phyloP scores from a whole-genome alignment of 2,329 filamentous ascomycete species.

The Fusarium odoratissimum region DNA sequence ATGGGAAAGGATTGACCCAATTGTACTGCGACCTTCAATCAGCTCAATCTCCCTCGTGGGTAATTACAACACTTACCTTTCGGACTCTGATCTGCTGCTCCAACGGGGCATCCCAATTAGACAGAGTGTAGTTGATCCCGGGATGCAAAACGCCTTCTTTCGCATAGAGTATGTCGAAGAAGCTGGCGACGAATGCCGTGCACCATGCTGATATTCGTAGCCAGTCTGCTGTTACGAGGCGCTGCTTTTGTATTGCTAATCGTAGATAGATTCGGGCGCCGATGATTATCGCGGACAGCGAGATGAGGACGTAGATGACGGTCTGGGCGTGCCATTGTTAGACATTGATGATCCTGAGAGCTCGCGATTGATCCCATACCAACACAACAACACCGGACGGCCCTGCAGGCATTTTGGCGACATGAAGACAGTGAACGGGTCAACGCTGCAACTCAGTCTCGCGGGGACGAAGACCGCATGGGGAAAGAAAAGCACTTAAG shows the following conservation, averaged over 20 bases:
- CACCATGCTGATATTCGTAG: slow-evolving; percentile 20
- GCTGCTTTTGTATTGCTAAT: slow-evolving; percentile 18
- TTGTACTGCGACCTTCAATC: neutral
- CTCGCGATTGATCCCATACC: neutral
- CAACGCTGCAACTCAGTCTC: neutral
- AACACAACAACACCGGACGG: slow-evolving; percentile 12
- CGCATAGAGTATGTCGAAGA: slow-evolving; percentile 4
- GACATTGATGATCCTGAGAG: rapidly evolving
- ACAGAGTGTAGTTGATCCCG: slow-evolving; percentile 4
- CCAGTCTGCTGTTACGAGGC: slow-evolving; percentile 11
- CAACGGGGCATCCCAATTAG: slow-evolving; percentile 8
- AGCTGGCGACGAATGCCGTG: neutral
- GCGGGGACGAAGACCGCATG: too few species aligned
- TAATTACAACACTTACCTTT: neutral
- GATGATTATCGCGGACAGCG: neutral
- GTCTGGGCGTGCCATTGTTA: neutral
- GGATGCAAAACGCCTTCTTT: slow-evolving; percentile 5
- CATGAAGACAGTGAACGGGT: too few species aligned
- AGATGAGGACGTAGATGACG: neutral
- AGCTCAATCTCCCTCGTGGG: rapidly evolving
- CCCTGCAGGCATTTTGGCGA: slow-evolving; percentile 1
- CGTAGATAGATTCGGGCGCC: slow-evolving; percentile 24
- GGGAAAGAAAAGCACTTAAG: neutral
- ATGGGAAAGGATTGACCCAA: slow-evolving; percentile 15
- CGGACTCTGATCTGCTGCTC: neutral